Base-by-base conservation (phyloP, 1,284 basidiomycete species). In the Xerocomus minutiporus region DNA sequence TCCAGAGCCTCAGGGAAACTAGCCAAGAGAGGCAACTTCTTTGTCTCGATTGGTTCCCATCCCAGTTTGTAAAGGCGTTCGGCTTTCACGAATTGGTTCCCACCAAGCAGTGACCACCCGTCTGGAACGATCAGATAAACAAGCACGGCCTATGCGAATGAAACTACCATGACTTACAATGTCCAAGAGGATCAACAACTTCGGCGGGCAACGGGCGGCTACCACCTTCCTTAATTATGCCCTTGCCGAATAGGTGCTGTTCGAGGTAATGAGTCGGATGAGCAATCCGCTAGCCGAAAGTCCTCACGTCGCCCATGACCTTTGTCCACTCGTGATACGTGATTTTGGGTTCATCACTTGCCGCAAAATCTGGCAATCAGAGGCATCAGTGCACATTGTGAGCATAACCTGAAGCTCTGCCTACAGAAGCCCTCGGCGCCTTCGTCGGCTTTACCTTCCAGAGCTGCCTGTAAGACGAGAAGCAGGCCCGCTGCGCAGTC, bases 51-150 rank as follows among this genome's bases (percentile, higher is more conserved):
- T 1, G 74, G 63, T 38, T 69, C 65, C 74, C 75, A 75, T 28
- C 74, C 73, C 6, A 76, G 59, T 28, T 60, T 69, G 41, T 64
- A 62, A 41, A 77, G 61, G 3, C 70, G 66, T 15, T 71, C 62
- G 0, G 72, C 55, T n/a, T 61, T 65, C 6, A 62, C 67, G 38
- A 66, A 66, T 15, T 64, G 60, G 53, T 73, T 77, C 3, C 71
- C 69, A 8, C 71, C 75, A 13, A 75, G 53, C 20, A 72, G 50
- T 7, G 67, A 71, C 73, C 71, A 76, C 3, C 70, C 72, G 43
- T 64, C 76, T 75, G 15, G 50, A 48, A 25, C 8, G n/a, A 20
- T 20, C 25, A 46, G 39, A 48, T 46, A 31, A 50, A 48, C 36
- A 49, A 28, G 50, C 28, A 20, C 20, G 17, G 2, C 23, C n/a